A percentile compares a stretch with the other conserved stretches of the same genome.
Evolutionary conservation across 305 asterid species (phyloP).

Genomic region (Vinca major): DNA sequence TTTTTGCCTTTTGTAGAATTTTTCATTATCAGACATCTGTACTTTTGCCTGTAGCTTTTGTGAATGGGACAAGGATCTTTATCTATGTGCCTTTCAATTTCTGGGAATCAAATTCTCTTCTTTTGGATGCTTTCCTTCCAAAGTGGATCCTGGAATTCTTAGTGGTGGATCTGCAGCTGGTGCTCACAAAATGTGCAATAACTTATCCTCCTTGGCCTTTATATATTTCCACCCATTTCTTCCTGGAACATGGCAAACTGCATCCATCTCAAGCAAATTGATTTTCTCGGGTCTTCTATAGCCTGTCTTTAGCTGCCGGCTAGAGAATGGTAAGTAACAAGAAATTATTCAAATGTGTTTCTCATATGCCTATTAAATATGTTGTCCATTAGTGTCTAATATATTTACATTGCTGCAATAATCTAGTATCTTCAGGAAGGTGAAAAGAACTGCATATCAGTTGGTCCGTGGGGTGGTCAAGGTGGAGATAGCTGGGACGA

Average conservation of each 20-base stretch:
- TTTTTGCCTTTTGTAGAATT: neutral
- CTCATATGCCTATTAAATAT: neutral
- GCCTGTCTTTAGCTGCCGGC: neutral
- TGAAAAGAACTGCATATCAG: conserved; percentile 29
- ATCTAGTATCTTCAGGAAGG: conserved; percentile 20
- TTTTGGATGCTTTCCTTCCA: conserved; percentile 31
- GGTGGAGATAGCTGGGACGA: conserved; percentile 73
- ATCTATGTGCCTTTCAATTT: neutral
- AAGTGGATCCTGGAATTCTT: conserved; percentile 47
- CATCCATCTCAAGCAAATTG: neutral
- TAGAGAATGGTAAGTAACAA: conserved; percentile 13
- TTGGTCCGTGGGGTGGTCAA: conserved; percentile 87
- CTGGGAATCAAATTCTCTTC: conserved; percentile 54
- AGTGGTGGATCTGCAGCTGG: conserved; percentile 11
- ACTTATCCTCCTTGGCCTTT: conserved; percentile 12
- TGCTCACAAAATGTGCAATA: neutral
- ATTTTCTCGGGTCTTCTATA: neutral
- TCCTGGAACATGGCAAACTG: neutral
- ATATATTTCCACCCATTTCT: conserved; percentile 18
- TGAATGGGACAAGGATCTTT: neutral
- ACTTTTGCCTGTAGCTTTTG: conserved; percentile 4
- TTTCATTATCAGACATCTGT: conserved; percentile 2
- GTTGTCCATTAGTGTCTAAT: neutral
- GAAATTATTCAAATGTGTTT: neutral
- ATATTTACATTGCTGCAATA: neutral